Conservation (phyloP, 2,329 filamentous ascomycete genomes). For the Chaetomium sp. region DNA sequence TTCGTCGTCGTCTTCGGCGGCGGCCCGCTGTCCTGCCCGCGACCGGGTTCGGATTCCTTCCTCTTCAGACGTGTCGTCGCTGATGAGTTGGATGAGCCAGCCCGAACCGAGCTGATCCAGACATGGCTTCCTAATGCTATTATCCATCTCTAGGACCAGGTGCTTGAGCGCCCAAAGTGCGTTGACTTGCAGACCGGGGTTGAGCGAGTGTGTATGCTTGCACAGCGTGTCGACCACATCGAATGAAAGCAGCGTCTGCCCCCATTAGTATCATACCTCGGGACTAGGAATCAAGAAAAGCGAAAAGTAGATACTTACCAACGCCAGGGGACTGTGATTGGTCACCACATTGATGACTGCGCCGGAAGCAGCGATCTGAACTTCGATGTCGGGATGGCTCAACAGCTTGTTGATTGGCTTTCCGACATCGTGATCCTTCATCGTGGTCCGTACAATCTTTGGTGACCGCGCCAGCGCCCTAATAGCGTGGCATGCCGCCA, state of each 20-base stretch:
- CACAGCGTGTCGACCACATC: conserved; percentile 78
- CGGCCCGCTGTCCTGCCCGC: conserved; percentile 28
- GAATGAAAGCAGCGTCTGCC: conserved; percentile 69
- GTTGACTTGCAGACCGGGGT: conserved; percentile 77
- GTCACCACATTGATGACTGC: conserved; percentile 83
- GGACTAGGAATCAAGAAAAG: neutral
- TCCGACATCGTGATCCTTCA: conserved; percentile 84
- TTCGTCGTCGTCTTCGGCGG: conserved; percentile 50
- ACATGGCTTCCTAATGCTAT: conserved; percentile 73
- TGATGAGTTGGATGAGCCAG: conserved; percentile 81
- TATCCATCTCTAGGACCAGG: conserved; percentile 71
- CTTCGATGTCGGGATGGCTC: conserved; percentile 71
- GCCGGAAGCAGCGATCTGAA: conserved; percentile 83
- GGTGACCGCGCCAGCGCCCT: conserved; percentile 84
- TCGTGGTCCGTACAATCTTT: conserved; percentile 76
- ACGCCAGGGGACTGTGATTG: conserved; percentile 88
- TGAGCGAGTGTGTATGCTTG: conserved; percentile 78
- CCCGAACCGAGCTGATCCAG: conserved; percentile 75
- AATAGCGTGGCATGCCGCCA: conserved; percentile 82
- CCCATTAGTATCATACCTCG: conserved; percentile 26
- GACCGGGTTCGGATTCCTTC: conserved; percentile 46
- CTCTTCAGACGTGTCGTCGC: conserved; percentile 58
- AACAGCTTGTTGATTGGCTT: conserved; percentile 76
- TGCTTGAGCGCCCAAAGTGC: conserved; percentile 95
- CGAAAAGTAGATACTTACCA: conserved; percentile 57